phyloP scores from a whole-genome alignment of 2,329 filamentous ascomycete genomes.

The Stagonosporopsis cucurbitacearum region DNA sequence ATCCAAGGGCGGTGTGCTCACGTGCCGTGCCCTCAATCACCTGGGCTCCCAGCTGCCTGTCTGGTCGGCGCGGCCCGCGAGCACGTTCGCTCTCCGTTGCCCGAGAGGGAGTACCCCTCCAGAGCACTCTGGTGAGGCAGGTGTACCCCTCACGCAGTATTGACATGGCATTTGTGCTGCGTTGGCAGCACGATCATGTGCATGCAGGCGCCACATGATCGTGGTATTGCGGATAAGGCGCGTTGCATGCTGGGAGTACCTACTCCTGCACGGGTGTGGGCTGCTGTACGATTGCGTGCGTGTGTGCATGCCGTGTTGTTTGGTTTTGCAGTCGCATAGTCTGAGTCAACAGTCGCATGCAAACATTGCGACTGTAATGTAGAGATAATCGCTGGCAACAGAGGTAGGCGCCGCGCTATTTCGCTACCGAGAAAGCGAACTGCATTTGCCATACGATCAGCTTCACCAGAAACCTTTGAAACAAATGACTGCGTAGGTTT shows the following conservation, averaged over 20 bases:
- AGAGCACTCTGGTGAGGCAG: neutral
- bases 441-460: neutral
- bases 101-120: constrained; percentile 9
- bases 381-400: neutral
- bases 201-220: constrained; percentile 5
- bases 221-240: constrained; percentile 12
- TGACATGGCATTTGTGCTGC: constrained; percentile 3
- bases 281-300: constrained; percentile 13
- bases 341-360: neutral
- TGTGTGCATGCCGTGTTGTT: constrained; percentile 3
- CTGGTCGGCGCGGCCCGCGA: constrained; percentile 3
- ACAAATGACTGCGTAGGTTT: neutral
- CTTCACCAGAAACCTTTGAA: neutral
- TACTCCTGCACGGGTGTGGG: neutral
- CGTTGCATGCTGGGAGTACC: constrained; percentile 1
- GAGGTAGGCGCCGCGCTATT: neutral
- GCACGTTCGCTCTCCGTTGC: constrained; percentile 1
- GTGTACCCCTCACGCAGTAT: neutral
- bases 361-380: neutral
- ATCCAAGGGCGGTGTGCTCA: constrained; percentile 12
- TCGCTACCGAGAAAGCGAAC: neutral
- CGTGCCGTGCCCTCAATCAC: neutral
- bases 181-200: constrained; percentile 12
- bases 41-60: neutral
- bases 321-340: neutral